Percentiles rank a stretch among this genome's conserved stretches.
These are phyloP conservation scores for Entomortierella parvispora DNA, from an alignment of 192 early-diverging fungal species.

Conservation along the genomic window DNA sequence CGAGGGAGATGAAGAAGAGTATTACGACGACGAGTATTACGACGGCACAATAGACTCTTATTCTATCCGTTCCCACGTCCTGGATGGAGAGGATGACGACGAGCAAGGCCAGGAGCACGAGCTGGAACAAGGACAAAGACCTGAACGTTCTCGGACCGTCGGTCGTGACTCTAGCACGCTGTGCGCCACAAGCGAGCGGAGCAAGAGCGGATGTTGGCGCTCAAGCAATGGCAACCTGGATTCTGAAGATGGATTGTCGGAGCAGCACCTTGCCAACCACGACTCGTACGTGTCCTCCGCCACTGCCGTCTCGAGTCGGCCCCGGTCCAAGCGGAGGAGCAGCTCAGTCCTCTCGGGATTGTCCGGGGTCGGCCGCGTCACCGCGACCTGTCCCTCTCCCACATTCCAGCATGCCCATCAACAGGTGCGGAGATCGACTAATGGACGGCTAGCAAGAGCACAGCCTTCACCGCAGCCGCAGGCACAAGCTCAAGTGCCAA, in stretches of 20 bases:
- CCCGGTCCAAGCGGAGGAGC: slow-evolving; percentile 20
- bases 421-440: neutral
- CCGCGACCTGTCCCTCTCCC: too few species aligned
- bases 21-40: neutral
- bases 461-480: too few species aligned
- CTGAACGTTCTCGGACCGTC: slow-evolving; percentile 6
- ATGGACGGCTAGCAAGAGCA: too few species aligned
- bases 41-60: neutral
- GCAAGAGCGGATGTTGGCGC: slow-evolving; percentile 15
- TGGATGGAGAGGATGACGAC: neutral
- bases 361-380: slow-evolving; percentile 6
- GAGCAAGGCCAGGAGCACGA: neutral
- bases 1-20: slow-evolving; percentile 7
- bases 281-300: slow-evolving; percentile 6
- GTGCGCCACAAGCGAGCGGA: slow-evolving; percentile 24
- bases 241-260: slow-evolving; percentile 11
- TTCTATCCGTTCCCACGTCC: neutral
- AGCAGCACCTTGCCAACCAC: neutral
- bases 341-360: slow-evolving; percentile 20
- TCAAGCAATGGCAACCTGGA: slow-evolving; percentile 4
- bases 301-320: neutral
- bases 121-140: neutral
- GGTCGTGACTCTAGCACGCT: slow-evolving; percentile 20
- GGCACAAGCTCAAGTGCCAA: too few species aligned
- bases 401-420: slow-evolving; percentile 16